Conservation (phyloP, 768 basidiomycete genomes). For the Cytidiella melzeri region DNA sequence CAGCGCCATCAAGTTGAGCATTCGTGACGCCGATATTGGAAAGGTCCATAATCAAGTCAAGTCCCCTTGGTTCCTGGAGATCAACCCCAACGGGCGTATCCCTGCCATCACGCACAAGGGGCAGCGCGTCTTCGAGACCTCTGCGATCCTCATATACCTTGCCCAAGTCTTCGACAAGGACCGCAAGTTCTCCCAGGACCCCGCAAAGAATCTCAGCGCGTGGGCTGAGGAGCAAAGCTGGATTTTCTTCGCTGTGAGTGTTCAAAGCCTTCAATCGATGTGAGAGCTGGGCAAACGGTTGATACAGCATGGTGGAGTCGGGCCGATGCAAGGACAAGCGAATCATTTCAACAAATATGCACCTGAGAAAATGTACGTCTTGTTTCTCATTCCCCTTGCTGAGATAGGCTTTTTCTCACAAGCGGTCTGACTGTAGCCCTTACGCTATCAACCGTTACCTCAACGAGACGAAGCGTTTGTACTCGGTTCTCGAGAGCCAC, state of each 20-base stretch:
- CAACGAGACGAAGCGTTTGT: constrained; percentile 78
- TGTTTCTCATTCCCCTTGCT: neutral
- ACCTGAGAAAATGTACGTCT: constrained; percentile 7
- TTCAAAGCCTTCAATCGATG: too few relatives aligned
- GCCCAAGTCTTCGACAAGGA: constrained; percentile 75
- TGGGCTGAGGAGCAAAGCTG: constrained; percentile 74
- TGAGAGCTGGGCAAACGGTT: too few relatives aligned
- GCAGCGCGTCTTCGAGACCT: constrained; percentile 68
- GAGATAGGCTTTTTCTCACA: neutral
- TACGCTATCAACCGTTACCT: constrained; percentile 66
- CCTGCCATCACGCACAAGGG: constrained; percentile 42
- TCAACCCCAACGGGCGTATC: constrained; percentile 38
- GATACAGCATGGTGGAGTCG: constrained; percentile 71
- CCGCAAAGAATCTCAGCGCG: constrained; percentile 42
- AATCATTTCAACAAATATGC: constrained; percentile 5
- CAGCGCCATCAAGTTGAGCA: constrained; percentile 19
- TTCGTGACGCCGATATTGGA: constrained; percentile 12
- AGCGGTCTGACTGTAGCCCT: too few relatives aligned
- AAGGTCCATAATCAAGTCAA: constrained; percentile 19
- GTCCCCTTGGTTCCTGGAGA: constrained; percentile 30
- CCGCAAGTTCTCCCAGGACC: constrained; percentile 61
- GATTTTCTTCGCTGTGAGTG: constrained; percentile 74
- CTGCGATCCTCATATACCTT: constrained; percentile 79
- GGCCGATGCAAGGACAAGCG: constrained; percentile 81
- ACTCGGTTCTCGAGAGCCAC: constrained; percentile 72